Conservation (phyloP, 164 flowering plant species). For the Echeveria elegans region DNA sequence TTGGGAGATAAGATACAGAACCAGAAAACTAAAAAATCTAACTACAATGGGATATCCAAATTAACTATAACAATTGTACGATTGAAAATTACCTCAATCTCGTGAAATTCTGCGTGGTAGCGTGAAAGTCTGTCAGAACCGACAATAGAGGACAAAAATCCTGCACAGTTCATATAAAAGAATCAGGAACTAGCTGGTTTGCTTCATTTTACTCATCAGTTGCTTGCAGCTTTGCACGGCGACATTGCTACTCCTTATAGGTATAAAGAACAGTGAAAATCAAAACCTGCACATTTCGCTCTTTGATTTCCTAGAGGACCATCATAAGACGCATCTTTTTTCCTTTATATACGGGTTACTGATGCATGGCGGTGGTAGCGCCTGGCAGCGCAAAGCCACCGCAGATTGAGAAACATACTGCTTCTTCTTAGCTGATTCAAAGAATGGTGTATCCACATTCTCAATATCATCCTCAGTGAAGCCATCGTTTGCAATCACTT, state of each 20-base stretch:
- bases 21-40: not conserved
- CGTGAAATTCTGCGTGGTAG: conserved; percentile 88
- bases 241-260: no score
- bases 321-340: conserved; percentile 28
- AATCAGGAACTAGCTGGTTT: not conserved
- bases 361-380: conserved; percentile 91
- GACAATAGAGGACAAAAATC: conserved; percentile 30
- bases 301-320: conserved; percentile 65
- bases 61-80: not conserved
- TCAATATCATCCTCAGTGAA: conserved; percentile 25
- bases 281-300: conserved; percentile 59
- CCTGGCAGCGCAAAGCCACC: conserved; percentile 80
- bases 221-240: not conserved
- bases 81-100: conserved; percentile 49
- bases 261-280: not conserved
- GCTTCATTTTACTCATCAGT: no score
- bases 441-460: conserved; percentile 16
- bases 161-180: conserved; percentile 22
- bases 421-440: conserved; percentile 25
- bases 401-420: conserved; percentile 82
- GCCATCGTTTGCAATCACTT: conserved; percentile 32
- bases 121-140: conserved; percentile 84
- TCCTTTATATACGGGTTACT: conserved; percentile 70
- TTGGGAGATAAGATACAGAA: not conserved
- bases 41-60: not conserved